These are phyloP conservation scores for Neonectria coccinea DNA, from an alignment of 2,329 filamentous ascomycete species.

Conservation along the genomic window DNA sequence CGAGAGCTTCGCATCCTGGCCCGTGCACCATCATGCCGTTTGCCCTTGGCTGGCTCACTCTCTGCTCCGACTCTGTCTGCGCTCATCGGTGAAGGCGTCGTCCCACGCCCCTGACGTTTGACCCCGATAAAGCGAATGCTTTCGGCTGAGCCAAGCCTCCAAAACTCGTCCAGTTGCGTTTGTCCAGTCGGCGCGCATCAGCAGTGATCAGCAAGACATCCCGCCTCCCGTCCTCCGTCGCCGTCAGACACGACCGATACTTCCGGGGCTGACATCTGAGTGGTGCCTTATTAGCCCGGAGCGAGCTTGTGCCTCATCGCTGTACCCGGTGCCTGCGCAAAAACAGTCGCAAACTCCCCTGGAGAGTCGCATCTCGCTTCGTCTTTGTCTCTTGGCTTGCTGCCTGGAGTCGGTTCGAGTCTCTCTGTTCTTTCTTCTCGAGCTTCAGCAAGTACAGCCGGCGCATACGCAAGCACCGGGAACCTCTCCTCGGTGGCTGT, in stretches of 20 bases:
- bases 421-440: constrained; percentile 19
- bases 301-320: constrained; percentile 28
- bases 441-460: constrained; percentile 27
- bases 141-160: constrained; percentile 29
- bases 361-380: constrained; percentile 9
- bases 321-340: constrained; percentile 3
- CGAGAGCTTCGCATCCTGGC: constrained; percentile 37
- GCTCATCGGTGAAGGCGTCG: constrained; percentile 26
- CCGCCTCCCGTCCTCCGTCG: constrained; percentile 26
- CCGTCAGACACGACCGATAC: constrained; percentile 41
- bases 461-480: constrained; percentile 26
- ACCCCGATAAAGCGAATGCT: constrained; percentile 34
- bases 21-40: constrained; percentile 37
- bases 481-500: constrained; percentile 28
- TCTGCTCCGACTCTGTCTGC: constrained; percentile 19
- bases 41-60: constrained; percentile 11
- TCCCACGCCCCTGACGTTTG: constrained; percentile 39
- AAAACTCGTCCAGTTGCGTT: constrained; percentile 9
- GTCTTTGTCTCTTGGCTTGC: constrained; percentile 21
- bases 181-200: constrained; percentile 32
- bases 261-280: constrained; percentile 39
- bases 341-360: neutral
- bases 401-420: constrained; percentile 24
- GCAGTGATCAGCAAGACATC: constrained; percentile 33
- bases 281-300: constrained; percentile 28